These are phyloP conservation scores for Kwoniella shivajii DNA, from an alignment of 1,284 basidiomycete species.

Conservation along the genomic window DNA sequence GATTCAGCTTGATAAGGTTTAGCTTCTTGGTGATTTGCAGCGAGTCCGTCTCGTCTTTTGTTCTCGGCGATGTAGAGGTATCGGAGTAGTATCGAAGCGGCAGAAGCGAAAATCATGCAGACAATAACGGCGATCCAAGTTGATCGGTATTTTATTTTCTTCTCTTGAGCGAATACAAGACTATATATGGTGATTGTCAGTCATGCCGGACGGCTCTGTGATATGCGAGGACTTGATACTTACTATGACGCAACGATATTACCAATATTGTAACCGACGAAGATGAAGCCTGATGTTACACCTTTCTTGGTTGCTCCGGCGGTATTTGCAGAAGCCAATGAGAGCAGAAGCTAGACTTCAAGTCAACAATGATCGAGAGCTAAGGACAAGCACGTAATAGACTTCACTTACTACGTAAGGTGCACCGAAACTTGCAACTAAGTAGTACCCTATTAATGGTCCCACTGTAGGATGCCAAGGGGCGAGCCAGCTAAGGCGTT, in stretches of 20 bases:
- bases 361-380: neutral
- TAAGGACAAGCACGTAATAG: too few species aligned
- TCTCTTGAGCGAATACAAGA: slow-evolving; percentile 45
- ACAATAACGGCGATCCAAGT: slow-evolving; percentile 58
- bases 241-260: slow-evolving; percentile 53
- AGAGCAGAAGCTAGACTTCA: slow-evolving; percentile 47
- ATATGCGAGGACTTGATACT: slow-evolving; percentile 27
- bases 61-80: slow-evolving; percentile 49
- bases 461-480: slow-evolving; percentile 55
- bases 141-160: slow-evolving; percentile 53
- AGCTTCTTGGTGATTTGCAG: neutral
- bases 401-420: slow-evolving; percentile 13
- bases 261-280: slow-evolving; percentile 55
- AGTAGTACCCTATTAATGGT: slow-evolving; percentile 58
- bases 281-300: slow-evolving; percentile 52
- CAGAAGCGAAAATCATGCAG: slow-evolving; percentile 44
- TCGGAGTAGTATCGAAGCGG: slow-evolving; percentile 46
- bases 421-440: slow-evolving; percentile 35
- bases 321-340: slow-evolving; percentile 55
- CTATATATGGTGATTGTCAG: neutral
- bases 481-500: slow-evolving; percentile 49
- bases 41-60: slow-evolving; percentile 21
- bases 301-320: slow-evolving; percentile 58
- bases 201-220: neutral
- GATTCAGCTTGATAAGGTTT: slow-evolving; percentile 12